Conservation (phyloP, 768 basidiomycete species). For the Boletus tylopilopsis region DNA sequence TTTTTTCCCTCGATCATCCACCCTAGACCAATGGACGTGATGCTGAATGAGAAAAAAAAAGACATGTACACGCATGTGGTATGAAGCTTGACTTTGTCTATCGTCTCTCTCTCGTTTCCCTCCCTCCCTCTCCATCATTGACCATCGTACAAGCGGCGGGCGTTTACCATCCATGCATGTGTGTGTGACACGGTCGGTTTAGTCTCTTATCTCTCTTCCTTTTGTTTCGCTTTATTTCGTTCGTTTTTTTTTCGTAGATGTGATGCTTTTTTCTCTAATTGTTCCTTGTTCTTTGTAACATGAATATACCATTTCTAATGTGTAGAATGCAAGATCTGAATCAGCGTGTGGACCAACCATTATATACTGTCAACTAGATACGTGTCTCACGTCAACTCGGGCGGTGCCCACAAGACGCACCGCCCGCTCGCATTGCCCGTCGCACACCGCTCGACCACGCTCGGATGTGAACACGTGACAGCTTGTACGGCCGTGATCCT, state of each 20-base stretch:
- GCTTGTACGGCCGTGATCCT: constrained; percentile 84
- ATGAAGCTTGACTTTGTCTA: constrained; percentile 19
- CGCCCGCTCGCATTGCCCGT: constrained; percentile 78
- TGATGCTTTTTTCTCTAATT: no score
- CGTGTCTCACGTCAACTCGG: constrained; percentile 13
- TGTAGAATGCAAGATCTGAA: no score
- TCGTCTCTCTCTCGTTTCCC: constrained; percentile 15
- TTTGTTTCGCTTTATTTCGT: not conserved
- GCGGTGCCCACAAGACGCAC: constrained; percentile 75
- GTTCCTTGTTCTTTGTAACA: constrained; percentile 7
- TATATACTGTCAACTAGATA: not conserved
- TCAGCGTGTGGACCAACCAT: no score
- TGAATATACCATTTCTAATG: constrained; percentile 14
- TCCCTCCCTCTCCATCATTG: constrained; percentile 9
- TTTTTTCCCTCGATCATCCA: constrained; percentile 11
- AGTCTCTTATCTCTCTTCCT: constrained; percentile 2
- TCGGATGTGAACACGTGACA: constrained; percentile 87
- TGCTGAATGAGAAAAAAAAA: constrained; percentile 9
- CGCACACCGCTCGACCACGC: constrained; percentile 64
- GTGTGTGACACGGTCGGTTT: constrained; percentile 34
- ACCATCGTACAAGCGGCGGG: constrained; percentile 18
- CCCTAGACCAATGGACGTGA: constrained; percentile 7
- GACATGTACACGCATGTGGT: constrained; percentile 25
- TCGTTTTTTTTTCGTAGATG: constrained; percentile 12
- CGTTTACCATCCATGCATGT: constrained; percentile 8